These are phyloP conservation scores for Dendrocalamus latiflorus DNA, from an alignment of 202 grass and related monocot genomes.

Conservation along the genomic window DNA sequence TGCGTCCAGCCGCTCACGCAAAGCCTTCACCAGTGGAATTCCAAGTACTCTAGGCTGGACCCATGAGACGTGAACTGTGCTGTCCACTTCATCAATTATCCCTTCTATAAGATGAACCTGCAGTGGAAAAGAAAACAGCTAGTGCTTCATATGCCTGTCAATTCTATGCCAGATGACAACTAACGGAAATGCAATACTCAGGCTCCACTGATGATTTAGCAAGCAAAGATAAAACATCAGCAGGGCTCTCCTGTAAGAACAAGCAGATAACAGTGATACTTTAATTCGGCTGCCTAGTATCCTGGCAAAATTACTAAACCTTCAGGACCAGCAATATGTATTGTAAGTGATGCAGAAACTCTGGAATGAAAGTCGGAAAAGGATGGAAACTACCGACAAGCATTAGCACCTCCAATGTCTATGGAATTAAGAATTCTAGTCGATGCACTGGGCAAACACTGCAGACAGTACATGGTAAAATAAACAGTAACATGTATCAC, in stretches of 20 bases:
- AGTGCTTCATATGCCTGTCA: not conserved
- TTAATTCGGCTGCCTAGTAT: not conserved
- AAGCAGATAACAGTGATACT: not conserved
- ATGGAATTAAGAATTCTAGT: not conserved
- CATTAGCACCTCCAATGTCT: not conserved
- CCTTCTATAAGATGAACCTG: constrained; percentile 99
- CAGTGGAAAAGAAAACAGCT: not conserved
- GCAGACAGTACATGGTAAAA: not conserved
- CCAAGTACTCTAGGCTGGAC: constrained; percentile 93
- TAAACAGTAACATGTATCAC: not conserved
- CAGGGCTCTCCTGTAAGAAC: not conserved
- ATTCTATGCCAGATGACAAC: not conserved
- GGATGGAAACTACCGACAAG: not conserved
- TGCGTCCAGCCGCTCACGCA: constrained; percentile 63
- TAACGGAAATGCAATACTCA: not conserved
- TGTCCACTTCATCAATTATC: constrained; percentile 92
- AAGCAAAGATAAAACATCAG: not conserved
- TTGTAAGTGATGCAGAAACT: not conserved
- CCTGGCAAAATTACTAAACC: not conserved
- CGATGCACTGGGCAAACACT: not conserved
- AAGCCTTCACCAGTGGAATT: constrained; percentile 75
- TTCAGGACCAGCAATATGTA: not conserved
- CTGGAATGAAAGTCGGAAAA: not conserved
- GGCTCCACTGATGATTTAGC: not conserved
- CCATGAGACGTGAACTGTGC: constrained; percentile 86